Evolutionary conservation across 2,329 filamentous ascomycete species (phyloP), one percentile per base, ranked within the genome.

Genomic region (Xylaria sp.): DNA sequence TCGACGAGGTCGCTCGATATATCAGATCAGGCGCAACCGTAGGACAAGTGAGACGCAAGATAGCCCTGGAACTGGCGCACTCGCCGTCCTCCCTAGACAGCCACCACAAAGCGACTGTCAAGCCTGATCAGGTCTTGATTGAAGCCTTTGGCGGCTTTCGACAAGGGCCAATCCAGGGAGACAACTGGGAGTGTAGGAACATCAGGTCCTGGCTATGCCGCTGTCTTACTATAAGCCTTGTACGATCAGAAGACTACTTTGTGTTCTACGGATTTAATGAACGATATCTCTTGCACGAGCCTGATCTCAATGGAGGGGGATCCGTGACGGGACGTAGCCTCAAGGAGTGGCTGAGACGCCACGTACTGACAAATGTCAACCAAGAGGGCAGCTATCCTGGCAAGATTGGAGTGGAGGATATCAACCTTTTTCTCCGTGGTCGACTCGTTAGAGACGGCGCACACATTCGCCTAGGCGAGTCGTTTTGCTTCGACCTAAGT

Each of bases 231-330:
- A 70, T 80, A 32, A 69, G 75, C 47, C 27, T 80, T 19, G 66
- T 62, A 14, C 71, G 69, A 0, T 32, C 51, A 12, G 54, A 65
- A 1, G 61, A 70, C 3, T 79, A 76, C 34, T 68, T 79, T 34
- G 61, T 80, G 8, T 56, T 81, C 14, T 71, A 62, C 9, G 78
- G 77, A 1, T 69, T 76, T n/a, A 76, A 77, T 36, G 74, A 79
- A 63, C 70, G 77, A 50, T 81, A 80, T 57, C 36, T 81, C 47
- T 79, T 74, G 47, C 79, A 81, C 51, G 57, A 50, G 1, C 65
- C 68, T 5, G 54, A 69, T 62, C 7, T 71, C 21, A 66, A 68
- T 50, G 47, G 51, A 32, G 65, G 62, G 9, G 72, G 69, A 24
- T 53, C 65, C 24, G 56, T 67, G 14, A 56, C 67, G 9, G 56